Evolutionary conservation across 352 stramenopile genomes (phyloP).

Genomic region (Aphanomyces invadans): DNA sequence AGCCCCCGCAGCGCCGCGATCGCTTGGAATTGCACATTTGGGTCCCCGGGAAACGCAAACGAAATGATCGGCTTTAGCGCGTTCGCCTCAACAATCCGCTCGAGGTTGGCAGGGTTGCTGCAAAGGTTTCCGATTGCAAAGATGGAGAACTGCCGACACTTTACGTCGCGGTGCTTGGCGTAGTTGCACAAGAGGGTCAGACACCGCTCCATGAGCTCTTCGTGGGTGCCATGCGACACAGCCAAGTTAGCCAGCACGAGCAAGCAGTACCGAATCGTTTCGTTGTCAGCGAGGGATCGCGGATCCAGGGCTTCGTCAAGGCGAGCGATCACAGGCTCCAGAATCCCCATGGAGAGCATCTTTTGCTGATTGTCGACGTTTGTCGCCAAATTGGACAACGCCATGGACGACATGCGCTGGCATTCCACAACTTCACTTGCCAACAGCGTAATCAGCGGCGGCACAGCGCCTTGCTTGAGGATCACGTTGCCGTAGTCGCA

Average conservation of each 20-base stretch:
- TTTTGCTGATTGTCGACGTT: slow-evolving; percentile 92
- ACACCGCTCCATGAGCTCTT: slow-evolving; percentile 62
- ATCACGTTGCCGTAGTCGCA: slow-evolving; percentile 92
- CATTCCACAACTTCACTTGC: slow-evolving; percentile 86
- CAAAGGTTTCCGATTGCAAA: slow-evolving; percentile 94
- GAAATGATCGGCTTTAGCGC: slow-evolving; percentile 91
- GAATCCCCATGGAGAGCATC: slow-evolving; percentile 80
- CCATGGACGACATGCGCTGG: slow-evolving; percentile 93
- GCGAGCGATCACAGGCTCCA: slow-evolving; percentile 83
- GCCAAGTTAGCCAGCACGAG: slow-evolving; percentile 92
- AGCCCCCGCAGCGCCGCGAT: slow-evolving; percentile 90
- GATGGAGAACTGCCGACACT: slow-evolving; percentile 94
- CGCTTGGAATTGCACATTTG: slow-evolving; percentile 96
- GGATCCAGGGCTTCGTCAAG: slow-evolving; percentile 87
- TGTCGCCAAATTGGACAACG: slow-evolving; percentile 90
- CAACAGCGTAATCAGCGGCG: slow-evolving; percentile 82
- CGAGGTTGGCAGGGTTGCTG: slow-evolving; percentile 85
- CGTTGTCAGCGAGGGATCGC: slow-evolving; percentile 88
- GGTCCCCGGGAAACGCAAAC: slow-evolving; percentile 88
- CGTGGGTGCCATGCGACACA: slow-evolving; percentile 77
- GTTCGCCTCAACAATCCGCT: slow-evolving; percentile 81
- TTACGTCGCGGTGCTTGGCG: slow-evolving; percentile 91
- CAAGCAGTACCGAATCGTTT: slow-evolving; percentile 93
- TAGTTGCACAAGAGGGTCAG: slow-evolving; percentile 89
- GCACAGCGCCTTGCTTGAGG: slow-evolving; percentile 76